A percentile compares a stretch with the other conserved stretches of the same genome.
phyloP scores from a whole-genome alignment of 306 rosid species.

The Oxytropis ochrocephala region DNA sequence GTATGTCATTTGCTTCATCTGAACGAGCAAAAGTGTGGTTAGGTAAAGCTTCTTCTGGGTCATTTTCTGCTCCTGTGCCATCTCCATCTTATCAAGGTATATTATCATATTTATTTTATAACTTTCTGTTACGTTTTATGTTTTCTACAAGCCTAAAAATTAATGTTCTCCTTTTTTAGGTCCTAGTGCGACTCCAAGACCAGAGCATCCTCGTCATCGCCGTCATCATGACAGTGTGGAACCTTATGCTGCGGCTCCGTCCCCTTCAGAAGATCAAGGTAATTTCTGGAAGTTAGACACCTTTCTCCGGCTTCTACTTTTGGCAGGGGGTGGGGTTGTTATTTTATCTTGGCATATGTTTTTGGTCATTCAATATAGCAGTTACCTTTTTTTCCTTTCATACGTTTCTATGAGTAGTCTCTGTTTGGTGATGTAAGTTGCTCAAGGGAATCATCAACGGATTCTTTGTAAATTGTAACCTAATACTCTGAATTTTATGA shows the following conservation, averaged over 20 bases:
- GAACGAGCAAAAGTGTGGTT: slow-evolving; percentile 26
- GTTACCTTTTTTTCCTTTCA: background rate
- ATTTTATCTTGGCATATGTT: background rate
- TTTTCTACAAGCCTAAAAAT: slow-evolving; percentile 11
- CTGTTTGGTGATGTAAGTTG: slow-evolving; percentile 4
- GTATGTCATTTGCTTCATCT: slow-evolving; percentile 40
- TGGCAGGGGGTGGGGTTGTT: background rate
- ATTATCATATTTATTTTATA: background rate
- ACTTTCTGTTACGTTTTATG: background rate
- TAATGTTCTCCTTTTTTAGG: slow-evolving; percentile 36
- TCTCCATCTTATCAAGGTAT: slow-evolving; percentile 56
- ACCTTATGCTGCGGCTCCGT: slow-evolving; percentile 46
- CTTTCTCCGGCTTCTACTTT: slow-evolving; percentile 2
- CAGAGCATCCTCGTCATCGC: slow-evolving; percentile 10
- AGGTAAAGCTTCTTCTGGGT: slow-evolving; percentile 31
- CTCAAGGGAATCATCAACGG: background rate
- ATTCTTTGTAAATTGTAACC: background rate
- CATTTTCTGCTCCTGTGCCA: slow-evolving; percentile 46
- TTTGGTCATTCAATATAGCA: background rate
- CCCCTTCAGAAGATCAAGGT: slow-evolving; percentile 70
- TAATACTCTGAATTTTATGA: background rate
- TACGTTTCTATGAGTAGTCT: background rate
- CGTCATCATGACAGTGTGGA: slow-evolving; percentile 31
- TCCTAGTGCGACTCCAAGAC: slow-evolving; percentile 28
- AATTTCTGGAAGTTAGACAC: slow-evolving; percentile 6